Conservation (phyloP, 2,329 filamentous ascomycete genomes). For the Penicillium vulpinum region DNA sequence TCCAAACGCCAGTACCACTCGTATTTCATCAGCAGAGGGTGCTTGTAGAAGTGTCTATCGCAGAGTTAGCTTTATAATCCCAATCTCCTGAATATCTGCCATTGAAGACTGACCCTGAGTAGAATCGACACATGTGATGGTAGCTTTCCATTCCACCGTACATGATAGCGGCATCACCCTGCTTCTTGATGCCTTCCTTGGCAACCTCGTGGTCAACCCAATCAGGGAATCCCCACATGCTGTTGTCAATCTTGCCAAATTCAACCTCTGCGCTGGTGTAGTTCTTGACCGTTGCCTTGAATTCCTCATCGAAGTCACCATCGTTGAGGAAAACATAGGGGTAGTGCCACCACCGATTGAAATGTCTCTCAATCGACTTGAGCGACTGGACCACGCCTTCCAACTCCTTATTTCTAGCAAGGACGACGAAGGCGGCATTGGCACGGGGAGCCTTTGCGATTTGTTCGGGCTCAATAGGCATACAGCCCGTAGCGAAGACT, state of each 20-base stretch:
- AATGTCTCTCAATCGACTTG: conserved; percentile 97
- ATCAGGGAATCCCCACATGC: conserved; percentile 95
- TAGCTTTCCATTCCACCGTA: conserved; percentile 99
- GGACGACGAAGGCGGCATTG: conserved; percentile 92
- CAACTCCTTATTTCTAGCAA: conserved; percentile 93
- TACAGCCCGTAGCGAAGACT: conserved; percentile 88
- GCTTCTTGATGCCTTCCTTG: conserved; percentile 93
- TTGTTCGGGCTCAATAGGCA: conserved; percentile 69
- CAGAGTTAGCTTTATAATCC: conserved; percentile 19
- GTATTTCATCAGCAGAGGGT: conserved; percentile 90
- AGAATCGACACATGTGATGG: conserved; percentile 98
- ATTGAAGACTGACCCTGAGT: conserved; percentile 74
- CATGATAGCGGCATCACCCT: conserved; percentile 97
- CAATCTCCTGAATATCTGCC: not conserved
- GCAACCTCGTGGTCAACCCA: conserved; percentile 94
- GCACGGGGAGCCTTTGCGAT: conserved; percentile 62
- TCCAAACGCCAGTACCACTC: conserved; percentile 99
- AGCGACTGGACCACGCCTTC: conserved; percentile 95
- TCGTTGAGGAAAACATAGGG: conserved; percentile 98
- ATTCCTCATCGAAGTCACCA: conserved; percentile 91
- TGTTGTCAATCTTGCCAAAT: conserved; percentile 87
- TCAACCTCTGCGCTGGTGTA: conserved; percentile 87
- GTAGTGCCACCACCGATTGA: conserved; percentile 98
- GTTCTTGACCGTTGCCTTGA: conserved; percentile 83
- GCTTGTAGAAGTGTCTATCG: conserved; percentile 88